phyloP scores from a whole-genome alignment of 768 basidiomycete species.

The Boletus reticulatus region DNA sequence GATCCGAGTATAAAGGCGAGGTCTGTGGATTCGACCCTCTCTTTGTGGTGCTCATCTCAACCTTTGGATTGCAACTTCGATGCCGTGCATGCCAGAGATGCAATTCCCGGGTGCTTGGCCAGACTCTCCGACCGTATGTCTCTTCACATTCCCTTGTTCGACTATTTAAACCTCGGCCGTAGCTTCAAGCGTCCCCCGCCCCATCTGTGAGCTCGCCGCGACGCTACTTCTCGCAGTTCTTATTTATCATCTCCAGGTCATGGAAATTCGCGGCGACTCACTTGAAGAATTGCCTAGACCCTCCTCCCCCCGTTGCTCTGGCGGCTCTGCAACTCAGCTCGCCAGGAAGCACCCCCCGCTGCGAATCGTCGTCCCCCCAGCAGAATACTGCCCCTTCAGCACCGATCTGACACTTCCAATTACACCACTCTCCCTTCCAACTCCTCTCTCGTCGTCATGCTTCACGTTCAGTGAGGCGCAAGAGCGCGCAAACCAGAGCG shows the following conservation, averaged over 20 bases:
- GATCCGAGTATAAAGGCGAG: constrained; percentile 20
- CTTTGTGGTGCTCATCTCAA: not conserved
- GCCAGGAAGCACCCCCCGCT: constrained; percentile 19
- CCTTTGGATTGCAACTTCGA: constrained; percentile 16
- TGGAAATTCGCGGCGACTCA: constrained; percentile 19
- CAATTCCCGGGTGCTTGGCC: constrained; percentile 26
- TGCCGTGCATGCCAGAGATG: constrained; percentile 20
- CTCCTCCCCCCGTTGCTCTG: not conserved
- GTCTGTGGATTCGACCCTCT: constrained; percentile 10
- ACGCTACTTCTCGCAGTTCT: not conserved
- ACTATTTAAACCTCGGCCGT: not conserved
- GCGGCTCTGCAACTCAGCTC: constrained; percentile 10
- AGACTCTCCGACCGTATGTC: constrained; percentile 12
- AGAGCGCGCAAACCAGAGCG: constrained; percentile 7
- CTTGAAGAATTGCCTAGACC: constrained; percentile 7
- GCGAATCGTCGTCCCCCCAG: constrained; percentile 32
- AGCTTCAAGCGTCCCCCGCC: not conserved
- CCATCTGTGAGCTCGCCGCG: constrained; percentile 3
- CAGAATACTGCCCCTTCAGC: constrained; percentile 34
- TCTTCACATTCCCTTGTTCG: not conserved
- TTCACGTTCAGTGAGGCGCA: constrained; percentile 21
- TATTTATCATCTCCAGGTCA: constrained; percentile 7
- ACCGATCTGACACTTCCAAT: constrained; percentile 31
- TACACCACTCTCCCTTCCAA: constrained; percentile 25
- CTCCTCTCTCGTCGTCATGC: constrained; percentile 27